A percentile compares a stretch with the other conserved stretches of the same genome.
phyloP scores from a whole-genome alignment of 495 filamentous ascomycete genomes.

The Aspergillus avenaceus region DNA sequence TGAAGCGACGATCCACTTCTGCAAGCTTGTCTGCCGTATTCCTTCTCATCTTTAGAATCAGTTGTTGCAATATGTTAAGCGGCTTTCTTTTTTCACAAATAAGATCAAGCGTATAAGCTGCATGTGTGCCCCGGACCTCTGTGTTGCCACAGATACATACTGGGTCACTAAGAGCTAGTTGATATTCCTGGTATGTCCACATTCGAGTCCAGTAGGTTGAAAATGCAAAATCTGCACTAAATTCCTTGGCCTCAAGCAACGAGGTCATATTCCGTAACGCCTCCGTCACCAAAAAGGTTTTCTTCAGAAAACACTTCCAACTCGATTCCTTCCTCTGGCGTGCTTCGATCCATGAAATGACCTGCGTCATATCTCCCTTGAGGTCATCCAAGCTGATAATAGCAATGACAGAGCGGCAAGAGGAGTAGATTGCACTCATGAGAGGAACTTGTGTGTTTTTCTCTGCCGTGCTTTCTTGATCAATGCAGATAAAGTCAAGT shows the following conservation, averaged over 20 bases:
- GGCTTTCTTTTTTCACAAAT: background rate
- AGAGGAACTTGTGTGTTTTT: constrained; percentile 23
- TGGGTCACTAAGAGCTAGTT: background rate
- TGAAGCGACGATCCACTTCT: no score
- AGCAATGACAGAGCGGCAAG: constrained; percentile 15
- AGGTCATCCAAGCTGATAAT: constrained; percentile 18
- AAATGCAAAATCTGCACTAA: background rate
- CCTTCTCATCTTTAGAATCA: no score
- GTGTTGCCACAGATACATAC: background rate
- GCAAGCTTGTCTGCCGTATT: no score
- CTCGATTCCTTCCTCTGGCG: no score
- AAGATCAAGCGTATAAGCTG: background rate
- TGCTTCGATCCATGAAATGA: no score
- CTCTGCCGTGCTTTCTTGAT: constrained; percentile 27
- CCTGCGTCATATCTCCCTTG: no score
- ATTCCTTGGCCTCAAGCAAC: no score
- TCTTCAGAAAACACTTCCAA: no score
- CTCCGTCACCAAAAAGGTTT: no score
- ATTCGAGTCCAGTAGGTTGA: constrained; percentile 1
- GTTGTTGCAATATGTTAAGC: background rate
- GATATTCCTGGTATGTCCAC: constrained; percentile 6
- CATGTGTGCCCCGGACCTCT: background rate
- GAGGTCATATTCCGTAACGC: no score
- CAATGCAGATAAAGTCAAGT: constrained; percentile 33
- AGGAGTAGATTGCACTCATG: constrained; percentile 27